Conservation (phyloP, 495 filamentous ascomycete genomes). For the Penicillium pancosmium region DNA sequence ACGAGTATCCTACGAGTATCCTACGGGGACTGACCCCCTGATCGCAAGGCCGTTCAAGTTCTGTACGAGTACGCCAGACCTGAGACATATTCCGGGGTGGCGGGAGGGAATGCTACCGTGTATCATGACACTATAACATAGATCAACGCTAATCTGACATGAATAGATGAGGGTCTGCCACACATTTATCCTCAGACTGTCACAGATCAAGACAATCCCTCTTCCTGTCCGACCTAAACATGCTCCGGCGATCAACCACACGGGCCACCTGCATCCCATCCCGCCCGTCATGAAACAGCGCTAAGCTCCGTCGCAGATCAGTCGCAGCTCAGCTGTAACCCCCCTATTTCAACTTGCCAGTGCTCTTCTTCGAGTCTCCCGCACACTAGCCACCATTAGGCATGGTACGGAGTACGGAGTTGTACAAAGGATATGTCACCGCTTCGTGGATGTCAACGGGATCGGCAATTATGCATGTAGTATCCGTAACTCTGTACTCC, state of each 20-base stretch:
- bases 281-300: conserved; percentile 29
- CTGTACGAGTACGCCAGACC: conserved; percentile 2
- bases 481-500: neutral
- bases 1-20: neutral
- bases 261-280: conserved; percentile 29
- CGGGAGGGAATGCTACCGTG: conserved; percentile 11
- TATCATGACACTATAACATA: neutral
- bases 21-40: conserved; percentile 1
- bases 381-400: conserved; percentile 7
- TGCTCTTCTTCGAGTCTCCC: conserved; percentile 7
- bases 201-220: neutral
- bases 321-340: conserved; percentile 16
- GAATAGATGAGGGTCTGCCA: neutral
- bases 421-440: neutral
- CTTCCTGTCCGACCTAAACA: neutral
- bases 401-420: neutral
- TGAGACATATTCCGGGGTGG: conserved; percentile 11
- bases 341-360: neutral
- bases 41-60: conserved; percentile 3
- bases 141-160: neutral
- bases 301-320: conserved; percentile 29
- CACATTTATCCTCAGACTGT: neutral
- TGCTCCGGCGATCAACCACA: conserved; percentile 21
- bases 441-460: neutral
- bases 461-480: conserved; percentile 14